These are phyloP conservation scores for Thymus quinquecostatus DNA, from an alignment of 257 asterid genomes.

Conservation along the genomic window DNA sequence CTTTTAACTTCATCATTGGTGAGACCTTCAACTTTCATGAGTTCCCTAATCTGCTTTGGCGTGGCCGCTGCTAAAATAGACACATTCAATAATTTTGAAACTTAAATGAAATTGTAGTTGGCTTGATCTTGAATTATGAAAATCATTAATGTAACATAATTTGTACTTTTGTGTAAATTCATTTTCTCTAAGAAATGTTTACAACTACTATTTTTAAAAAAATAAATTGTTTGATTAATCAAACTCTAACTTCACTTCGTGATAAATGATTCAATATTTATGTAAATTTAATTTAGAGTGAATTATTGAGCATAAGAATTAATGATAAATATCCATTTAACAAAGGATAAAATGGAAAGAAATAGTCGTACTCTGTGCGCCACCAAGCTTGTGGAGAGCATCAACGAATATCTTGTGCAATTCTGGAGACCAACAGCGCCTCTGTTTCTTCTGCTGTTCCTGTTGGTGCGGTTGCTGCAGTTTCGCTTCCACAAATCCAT, in stretches of 20 bases:
- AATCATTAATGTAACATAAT: too few relatives aligned
- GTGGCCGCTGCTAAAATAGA: slow-evolving; percentile 45
- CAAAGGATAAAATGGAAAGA: neutral
- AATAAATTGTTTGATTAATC: too few relatives aligned
- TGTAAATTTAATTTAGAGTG: too few relatives aligned
- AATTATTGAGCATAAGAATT: too few relatives aligned
- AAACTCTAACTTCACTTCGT: too few relatives aligned
- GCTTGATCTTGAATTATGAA: too few relatives aligned
- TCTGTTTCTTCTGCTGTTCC: slow-evolving; percentile 55
- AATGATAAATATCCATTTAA: neutral
- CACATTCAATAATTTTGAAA: neutral
- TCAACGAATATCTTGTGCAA: slow-evolving; percentile 59
- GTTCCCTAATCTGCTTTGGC: slow-evolving; percentile 51
- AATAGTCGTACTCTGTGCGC: slow-evolving; percentile 47
- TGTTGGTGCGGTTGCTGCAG: slow-evolving; percentile 19
- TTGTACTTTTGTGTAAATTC: too few relatives aligned
- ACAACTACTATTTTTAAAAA: too few relatives aligned
- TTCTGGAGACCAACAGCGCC: slow-evolving; percentile 77
- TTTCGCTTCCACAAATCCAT: slow-evolving; percentile 12
- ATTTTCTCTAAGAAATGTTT: too few relatives aligned
- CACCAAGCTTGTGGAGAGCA: slow-evolving; percentile 68
- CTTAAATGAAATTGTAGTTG: neutral
- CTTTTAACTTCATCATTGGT: slow-evolving; percentile 61
- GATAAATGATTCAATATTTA: too few relatives aligned
- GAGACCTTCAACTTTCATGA: slow-evolving; percentile 55